A percentile compares a stretch with the other conserved stretches of the same genome.
Conservation (phyloP, 495 filamentous ascomycete species). For the Penicillium chermesinum region DNA sequence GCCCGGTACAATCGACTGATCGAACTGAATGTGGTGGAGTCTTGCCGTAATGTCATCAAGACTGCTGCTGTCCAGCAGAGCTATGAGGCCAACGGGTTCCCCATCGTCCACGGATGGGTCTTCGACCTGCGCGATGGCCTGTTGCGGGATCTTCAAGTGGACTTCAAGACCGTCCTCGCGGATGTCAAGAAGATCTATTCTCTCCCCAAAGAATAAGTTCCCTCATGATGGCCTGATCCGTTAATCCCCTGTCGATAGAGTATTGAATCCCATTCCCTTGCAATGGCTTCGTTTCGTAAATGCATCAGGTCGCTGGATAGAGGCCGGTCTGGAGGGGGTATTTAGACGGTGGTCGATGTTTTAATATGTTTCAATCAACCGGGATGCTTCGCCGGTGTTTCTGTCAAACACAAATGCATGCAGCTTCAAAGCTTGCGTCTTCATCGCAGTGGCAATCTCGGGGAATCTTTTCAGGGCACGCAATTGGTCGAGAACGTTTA, state of each 20-base stretch:
- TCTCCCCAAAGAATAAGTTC: slow-evolving; percentile 1
- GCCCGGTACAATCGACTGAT: slow-evolving; percentile 50
- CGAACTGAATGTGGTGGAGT: slow-evolving; percentile 62
- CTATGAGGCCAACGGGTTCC: slow-evolving; percentile 53
- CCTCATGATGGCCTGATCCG: too few species aligned
- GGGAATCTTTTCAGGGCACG: slow-evolving; percentile 10
- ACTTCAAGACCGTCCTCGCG: slow-evolving; percentile 26
- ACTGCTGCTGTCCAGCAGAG: slow-evolving; percentile 58
- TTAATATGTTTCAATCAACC: slow-evolving; percentile 3
- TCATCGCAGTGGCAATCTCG: slow-evolving; percentile 13
- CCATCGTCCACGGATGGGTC: slow-evolving; percentile 64
- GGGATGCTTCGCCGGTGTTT: slow-evolving; percentile 5
- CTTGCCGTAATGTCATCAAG: slow-evolving; percentile 55
- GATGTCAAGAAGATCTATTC: slow-evolving; percentile 34
- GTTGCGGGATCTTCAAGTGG: slow-evolving; percentile 49
- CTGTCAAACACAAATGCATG: slow-evolving; percentile 23
- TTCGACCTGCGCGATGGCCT: slow-evolving; percentile 58
- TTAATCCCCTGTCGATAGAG: too few species aligned
- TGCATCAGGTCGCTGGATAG: too few species aligned
- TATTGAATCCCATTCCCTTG: too few species aligned
- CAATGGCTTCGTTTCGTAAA: too few species aligned
- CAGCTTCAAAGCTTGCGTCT: slow-evolving; percentile 9
- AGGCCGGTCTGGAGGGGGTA: too few species aligned
- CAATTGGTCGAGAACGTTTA: slow-evolving; percentile 23
- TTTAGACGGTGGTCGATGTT: too few species aligned